These are phyloP conservation scores for Castanea crenata DNA, from an alignment of 306 rosid species.

Conservation along the genomic window DNA sequence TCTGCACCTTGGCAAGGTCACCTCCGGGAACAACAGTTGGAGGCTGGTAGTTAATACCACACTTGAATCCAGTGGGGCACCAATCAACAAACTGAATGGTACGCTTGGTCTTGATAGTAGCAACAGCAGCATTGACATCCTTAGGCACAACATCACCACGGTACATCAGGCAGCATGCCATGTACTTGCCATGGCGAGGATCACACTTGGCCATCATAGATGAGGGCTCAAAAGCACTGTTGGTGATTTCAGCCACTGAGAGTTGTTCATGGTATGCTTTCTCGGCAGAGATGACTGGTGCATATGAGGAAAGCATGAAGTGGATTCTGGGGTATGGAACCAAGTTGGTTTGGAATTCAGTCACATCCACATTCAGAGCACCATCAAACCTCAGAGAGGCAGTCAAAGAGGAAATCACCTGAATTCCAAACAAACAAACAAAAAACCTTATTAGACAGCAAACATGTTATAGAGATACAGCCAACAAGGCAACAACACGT, in stretches of 20 bases:
- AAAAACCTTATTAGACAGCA: too few relatives aligned
- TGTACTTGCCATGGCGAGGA: constrained; percentile 92
- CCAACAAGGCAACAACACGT: background rate
- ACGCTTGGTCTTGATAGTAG: constrained; percentile 84
- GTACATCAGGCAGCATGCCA: constrained; percentile 96
- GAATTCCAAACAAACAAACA: constrained; percentile 5
- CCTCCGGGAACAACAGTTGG: constrained; percentile 96
- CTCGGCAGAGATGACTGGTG: constrained; percentile 88
- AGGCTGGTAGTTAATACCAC: constrained; percentile 93
- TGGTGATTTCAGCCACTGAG: constrained; percentile 87
- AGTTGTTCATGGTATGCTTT: constrained; percentile 90
- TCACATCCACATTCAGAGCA: constrained; percentile 83
- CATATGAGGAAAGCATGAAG: constrained; percentile 95
- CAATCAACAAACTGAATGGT: constrained; percentile 91
- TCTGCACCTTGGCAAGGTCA: constrained; percentile 91
- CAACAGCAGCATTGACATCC: constrained; percentile 91
- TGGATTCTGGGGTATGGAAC: constrained; percentile 94
- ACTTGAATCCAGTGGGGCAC: constrained; percentile 97
- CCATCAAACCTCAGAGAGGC: constrained; percentile 92
- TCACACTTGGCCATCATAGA: constrained; percentile 99
- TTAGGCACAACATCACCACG: constrained; percentile 96
- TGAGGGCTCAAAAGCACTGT: constrained; percentile 92
- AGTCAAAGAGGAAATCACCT: constrained; percentile 89
- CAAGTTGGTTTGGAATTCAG: constrained; percentile 91
- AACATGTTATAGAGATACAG: background rate